Conservation (phyloP, 805 yeast species). For the Yamadazyma tumulicola region DNA sequence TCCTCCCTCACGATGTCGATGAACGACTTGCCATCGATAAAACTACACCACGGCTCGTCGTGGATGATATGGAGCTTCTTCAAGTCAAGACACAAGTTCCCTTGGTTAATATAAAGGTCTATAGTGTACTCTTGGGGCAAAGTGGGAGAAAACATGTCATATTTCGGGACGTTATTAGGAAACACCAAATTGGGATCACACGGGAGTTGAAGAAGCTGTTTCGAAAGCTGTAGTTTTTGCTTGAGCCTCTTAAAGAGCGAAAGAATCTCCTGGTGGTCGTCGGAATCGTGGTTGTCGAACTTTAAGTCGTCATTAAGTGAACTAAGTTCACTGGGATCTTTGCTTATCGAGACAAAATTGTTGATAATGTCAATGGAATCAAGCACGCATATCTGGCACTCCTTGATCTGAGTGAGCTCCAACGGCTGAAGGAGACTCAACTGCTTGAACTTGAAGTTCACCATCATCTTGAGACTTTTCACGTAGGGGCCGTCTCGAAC, state of each 20-base stretch:
- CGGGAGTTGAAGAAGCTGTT: conserved; percentile 30
- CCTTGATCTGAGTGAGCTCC: conserved; percentile 6
- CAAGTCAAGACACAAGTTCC: conserved; percentile 60
- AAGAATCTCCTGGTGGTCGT: conserved; percentile 16
- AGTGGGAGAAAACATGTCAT: conserved; percentile 41
- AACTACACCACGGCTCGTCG: conserved; percentile 59
- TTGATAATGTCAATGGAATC: conserved; percentile 27
- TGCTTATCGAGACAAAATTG: conserved; percentile 5
- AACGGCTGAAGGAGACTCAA: conserved; percentile 3
- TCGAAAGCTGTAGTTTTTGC: conserved; percentile 24
- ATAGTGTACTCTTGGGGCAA: conserved; percentile 47
- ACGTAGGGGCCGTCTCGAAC: conserved; percentile 54
- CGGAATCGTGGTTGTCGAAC: conserved; percentile 1
- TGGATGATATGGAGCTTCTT: conserved; percentile 47
- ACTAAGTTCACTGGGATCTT: not conserved
- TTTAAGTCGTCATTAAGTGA: not conserved
- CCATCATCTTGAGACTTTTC: conserved; percentile 41
- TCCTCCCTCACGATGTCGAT: conserved; percentile 57
- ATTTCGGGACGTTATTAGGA: conserved; percentile 48
- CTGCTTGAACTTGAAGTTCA: conserved; percentile 29
- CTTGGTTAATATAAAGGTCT: conserved; percentile 58
- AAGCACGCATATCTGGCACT: conserved; percentile 23
- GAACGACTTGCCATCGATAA: conserved; percentile 47
- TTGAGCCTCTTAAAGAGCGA: conserved; percentile 24
- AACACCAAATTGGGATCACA: conserved; percentile 56